These are phyloP conservation scores for Priceomyces fermenticarens DNA, from an alignment of 805 yeast genomes.

Conservation along the genomic window DNA sequence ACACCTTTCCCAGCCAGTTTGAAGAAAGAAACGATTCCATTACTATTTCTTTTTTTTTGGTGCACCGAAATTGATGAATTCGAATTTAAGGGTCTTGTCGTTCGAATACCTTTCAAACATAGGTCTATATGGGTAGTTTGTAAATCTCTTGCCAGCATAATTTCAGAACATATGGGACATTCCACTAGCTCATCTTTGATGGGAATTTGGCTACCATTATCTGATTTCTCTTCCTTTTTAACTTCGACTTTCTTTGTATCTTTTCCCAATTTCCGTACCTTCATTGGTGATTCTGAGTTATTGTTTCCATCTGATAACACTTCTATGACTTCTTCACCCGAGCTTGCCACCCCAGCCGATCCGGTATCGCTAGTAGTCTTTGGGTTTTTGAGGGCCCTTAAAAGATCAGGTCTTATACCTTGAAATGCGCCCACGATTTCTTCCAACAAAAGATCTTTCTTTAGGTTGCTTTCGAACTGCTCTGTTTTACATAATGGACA, in stretches of 20 bases:
- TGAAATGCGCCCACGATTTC: slow-evolving; percentile 59
- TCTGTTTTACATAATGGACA: slow-evolving; percentile 81
- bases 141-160: slow-evolving; percentile 52
- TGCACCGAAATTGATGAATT: slow-evolving; percentile 2
- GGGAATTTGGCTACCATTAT: slow-evolving; percentile 5
- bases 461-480: slow-evolving; percentile 64
- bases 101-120: slow-evolving; percentile 42
- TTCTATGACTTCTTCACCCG: slow-evolving; percentile 10
- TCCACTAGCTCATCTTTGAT: slow-evolving; percentile 33
- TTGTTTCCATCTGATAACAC: slow-evolving; percentile 12
- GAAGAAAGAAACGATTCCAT: slow-evolving; percentile 32
- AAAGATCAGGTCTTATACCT: slow-evolving; percentile 37
- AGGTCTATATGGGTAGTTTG: slow-evolving; percentile 62
- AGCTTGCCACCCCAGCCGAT: not conserved
- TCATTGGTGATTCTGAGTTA: slow-evolving; percentile 6
- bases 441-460: slow-evolving; percentile 67
- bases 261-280: slow-evolving; percentile 2
- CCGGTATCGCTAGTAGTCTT: slow-evolving; percentile 2
- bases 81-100: slow-evolving; percentile 10
- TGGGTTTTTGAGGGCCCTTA: slow-evolving; percentile 22
- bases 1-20: slow-evolving; percentile 11
- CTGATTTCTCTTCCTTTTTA: slow-evolving; percentile 9
- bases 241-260: slow-evolving; percentile 9
- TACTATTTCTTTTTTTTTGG: slow-evolving; percentile 6
- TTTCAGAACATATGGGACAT: slow-evolving; percentile 67